Evolutionary conservation across 2,329 filamentous ascomycete genomes (phyloP).

Genomic region (Remersonia thermophila): DNA sequence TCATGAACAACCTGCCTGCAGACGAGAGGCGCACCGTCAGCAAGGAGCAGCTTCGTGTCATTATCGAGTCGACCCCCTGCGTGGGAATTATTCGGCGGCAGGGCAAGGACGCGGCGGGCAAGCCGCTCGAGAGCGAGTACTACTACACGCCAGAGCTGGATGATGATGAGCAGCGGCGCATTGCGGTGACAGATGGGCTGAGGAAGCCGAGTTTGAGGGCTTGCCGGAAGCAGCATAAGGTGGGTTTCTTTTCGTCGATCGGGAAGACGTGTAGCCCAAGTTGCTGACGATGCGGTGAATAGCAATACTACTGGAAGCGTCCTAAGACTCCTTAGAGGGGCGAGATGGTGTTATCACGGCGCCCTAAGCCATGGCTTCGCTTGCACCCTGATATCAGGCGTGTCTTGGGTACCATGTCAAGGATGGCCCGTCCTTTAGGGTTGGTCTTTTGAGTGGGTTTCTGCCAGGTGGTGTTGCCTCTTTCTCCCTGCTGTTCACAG

Average conservation of each 20-base stretch:
- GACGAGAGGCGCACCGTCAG: constrained; percentile 48
- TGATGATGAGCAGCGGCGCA: constrained; percentile 60
- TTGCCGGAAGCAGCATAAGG: constrained; percentile 96
- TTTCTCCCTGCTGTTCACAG: constrained; percentile 6
- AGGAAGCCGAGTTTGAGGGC: constrained; percentile 79
- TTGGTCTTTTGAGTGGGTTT: neutral
- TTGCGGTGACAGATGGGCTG: constrained; percentile 74
- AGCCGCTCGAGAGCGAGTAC: constrained; percentile 87
- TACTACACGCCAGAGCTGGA: constrained; percentile 91
- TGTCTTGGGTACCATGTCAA: too few species aligned
- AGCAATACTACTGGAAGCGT: constrained; percentile 62
- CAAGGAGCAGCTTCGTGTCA: constrained; percentile 51
- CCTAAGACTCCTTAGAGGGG: constrained; percentile 41
- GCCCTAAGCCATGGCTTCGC: too few species aligned
- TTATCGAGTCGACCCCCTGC: constrained; percentile 64
- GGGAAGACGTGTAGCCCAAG: neutral
- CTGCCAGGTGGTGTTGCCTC: neutral
- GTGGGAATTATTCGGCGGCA: constrained; percentile 81
- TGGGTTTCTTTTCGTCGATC: constrained; percentile 30
- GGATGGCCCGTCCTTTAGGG: too few species aligned
- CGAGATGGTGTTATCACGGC: too few species aligned
- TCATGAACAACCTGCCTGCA: constrained; percentile 72
- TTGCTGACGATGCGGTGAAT: constrained; percentile 7
- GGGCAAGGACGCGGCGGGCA: constrained; percentile 92
- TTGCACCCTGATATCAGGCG: too few species aligned